Percentiles rank a stretch among this genome's conserved stretches.
phyloP scores from a whole-genome alignment of 768 basidiomycete species.

The Favolaschia claudopus region DNA sequence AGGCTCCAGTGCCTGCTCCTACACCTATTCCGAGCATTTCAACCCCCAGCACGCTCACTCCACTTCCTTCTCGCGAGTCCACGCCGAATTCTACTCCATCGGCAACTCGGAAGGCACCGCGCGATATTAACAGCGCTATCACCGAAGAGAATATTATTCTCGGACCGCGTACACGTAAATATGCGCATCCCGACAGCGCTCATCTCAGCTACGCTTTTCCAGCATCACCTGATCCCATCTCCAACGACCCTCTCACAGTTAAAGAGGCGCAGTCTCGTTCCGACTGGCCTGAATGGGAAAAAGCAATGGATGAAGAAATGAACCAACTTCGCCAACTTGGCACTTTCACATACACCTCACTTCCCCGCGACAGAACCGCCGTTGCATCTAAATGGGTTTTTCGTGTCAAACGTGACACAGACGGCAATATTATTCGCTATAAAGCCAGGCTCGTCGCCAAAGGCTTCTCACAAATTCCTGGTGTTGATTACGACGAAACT shows the following conservation, averaged over 20 bases:
- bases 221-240: neutral
- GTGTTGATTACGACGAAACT: conserved; percentile 36
- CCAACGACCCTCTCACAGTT: conserved; percentile 10
- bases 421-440: conserved; percentile 35
- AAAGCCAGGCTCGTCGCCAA: conserved; percentile 34
- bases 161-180: conserved; percentile 30
- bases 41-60: neutral
- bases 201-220: conserved; percentile 23
- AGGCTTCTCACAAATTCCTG: conserved; percentile 39
- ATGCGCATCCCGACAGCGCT: neutral
- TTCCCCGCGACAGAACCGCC: conserved; percentile 19
- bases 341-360: conserved; percentile 26
- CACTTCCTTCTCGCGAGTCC: neutral
- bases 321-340: conserved; percentile 19
- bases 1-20: neutral
- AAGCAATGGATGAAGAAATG: conserved; percentile 24
- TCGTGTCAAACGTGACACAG: conserved; percentile 36
- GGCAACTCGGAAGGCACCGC: neutral
- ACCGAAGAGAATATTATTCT: conserved; percentile 1
- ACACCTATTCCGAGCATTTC: neutral
- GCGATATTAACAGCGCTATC: conserved; percentile 7
- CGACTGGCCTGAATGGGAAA: conserved; percentile 25
- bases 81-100: neutral
- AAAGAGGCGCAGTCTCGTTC: conserved; percentile 28
- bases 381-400: conserved; percentile 36